phyloP scores from a whole-genome alignment of 148 eudicot species.

The Persicaria tinctoria region DNA sequence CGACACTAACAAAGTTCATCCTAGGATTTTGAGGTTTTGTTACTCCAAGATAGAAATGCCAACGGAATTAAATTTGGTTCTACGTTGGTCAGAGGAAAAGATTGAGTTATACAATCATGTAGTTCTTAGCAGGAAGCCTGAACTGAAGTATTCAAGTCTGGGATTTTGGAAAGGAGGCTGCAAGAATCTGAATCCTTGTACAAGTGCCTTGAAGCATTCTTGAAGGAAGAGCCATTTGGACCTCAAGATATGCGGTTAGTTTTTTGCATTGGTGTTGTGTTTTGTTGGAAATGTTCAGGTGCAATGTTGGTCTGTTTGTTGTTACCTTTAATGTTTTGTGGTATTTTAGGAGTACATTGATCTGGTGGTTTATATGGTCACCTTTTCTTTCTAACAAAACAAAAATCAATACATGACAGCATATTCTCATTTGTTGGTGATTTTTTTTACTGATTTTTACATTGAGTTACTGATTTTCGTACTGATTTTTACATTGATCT shows the following conservation, averaged over 20 bases:
- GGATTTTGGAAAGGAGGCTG: constrained; percentile 54
- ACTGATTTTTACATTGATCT: too few relatives aligned
- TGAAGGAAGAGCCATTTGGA: constrained; percentile 97
- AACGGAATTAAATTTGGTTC: constrained; percentile 48
- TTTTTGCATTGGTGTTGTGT: neutral
- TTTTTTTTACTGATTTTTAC: too few relatives aligned
- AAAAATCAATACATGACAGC: too few relatives aligned
- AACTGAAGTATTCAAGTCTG: constrained; percentile 55
- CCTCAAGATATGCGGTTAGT: constrained; percentile 99
- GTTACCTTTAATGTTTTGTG: neutral
- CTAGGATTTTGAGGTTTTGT: constrained; percentile 50
- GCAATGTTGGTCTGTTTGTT: too few relatives aligned
- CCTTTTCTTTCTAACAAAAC: too few relatives aligned
- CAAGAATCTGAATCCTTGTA: constrained; percentile 77
- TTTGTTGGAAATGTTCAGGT: neutral
- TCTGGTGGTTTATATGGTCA: neutral
- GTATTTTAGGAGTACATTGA: neutral
- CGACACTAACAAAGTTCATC: constrained; percentile 23
- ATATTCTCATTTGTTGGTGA: too few relatives aligned
- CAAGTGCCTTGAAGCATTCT: constrained; percentile 86
- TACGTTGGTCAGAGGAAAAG: constrained; percentile 67
- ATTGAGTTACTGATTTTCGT: too few relatives aligned
- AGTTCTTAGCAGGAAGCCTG: constrained; percentile 55
- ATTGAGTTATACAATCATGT: constrained; percentile 46
- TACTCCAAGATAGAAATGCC: constrained; percentile 42